Conservation (phyloP, 192 early-diverging fungal genomes). For the Jimgerdemannia lactiflua region DNA sequence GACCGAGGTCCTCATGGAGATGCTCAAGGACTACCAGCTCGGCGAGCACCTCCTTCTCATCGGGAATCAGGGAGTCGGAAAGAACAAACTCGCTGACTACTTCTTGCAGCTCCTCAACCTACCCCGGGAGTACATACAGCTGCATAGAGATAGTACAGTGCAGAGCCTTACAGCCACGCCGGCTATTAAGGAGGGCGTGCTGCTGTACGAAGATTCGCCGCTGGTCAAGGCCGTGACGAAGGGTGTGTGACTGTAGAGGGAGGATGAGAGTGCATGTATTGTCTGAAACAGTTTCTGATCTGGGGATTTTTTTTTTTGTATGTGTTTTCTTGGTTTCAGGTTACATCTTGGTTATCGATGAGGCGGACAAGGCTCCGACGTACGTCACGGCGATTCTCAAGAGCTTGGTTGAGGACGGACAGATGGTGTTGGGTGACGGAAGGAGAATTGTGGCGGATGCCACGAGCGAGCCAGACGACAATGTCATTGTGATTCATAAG, state of each 20-base stretch:
- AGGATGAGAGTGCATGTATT: too few species aligned
- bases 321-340: conserved; percentile 23
- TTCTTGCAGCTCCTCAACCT: conserved; percentile 67
- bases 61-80: conserved; percentile 78
- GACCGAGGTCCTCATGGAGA: conserved; percentile 65
- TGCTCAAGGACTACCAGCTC: conserved; percentile 75
- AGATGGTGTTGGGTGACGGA: conserved; percentile 78
- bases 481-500: conserved; percentile 52
- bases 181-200: conserved; percentile 63
- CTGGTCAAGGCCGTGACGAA: conserved; percentile 44
- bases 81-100: conserved; percentile 64
- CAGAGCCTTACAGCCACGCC: conserved; percentile 75
- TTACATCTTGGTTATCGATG: conserved; percentile 73
- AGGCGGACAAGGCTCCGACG: conserved; percentile 82
- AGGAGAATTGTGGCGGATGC: conserved; percentile 60
- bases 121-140: conserved; percentile 77
- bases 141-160: conserved; percentile 79
- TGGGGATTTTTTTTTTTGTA: too few species aligned
- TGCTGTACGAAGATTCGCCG: conserved; percentile 71
- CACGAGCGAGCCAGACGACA: conserved; percentile 32
- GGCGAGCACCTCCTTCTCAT: conserved; percentile 82
- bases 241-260: conserved; percentile 6
- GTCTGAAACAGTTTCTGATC: too few species aligned
- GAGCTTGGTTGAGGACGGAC: conserved; percentile 70
- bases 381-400: conserved; percentile 75